Evolutionary conservation across 768 basidiomycete species (phyloP).

Genomic region (Lactarius indigo): DNA sequence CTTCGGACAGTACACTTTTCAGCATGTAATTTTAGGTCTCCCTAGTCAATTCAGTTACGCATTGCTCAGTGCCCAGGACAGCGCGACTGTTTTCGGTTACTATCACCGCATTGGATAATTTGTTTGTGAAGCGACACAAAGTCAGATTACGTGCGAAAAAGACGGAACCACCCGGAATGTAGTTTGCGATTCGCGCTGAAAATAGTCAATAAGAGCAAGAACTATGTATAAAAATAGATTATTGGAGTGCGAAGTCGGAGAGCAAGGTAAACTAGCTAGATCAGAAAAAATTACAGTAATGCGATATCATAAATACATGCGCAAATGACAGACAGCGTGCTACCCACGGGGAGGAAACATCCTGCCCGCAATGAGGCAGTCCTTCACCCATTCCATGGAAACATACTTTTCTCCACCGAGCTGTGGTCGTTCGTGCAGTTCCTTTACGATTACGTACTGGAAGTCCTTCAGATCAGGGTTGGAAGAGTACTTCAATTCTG

Average conservation of each 20-base stretch:
- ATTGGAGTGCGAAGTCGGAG: not conserved
- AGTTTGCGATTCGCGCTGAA: not conserved
- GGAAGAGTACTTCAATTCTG: conserved; percentile 42
- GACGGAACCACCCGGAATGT: not conserved
- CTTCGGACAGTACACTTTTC: not conserved
- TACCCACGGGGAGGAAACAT: conserved; percentile 35
- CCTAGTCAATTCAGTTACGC: not conserved
- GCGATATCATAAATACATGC: not conserved
- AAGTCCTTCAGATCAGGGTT: conserved; percentile 37
- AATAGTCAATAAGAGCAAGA: not conserved
- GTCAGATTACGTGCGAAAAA: not conserved
- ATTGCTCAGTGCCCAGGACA: not conserved
- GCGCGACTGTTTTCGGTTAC: too few species aligned
- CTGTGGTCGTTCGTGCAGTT: conserved; percentile 33
- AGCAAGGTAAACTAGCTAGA: conserved; percentile 9
- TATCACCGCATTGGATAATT: not conserved
- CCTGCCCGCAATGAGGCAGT: conserved; percentile 65
- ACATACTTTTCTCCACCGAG: conserved; percentile 39
- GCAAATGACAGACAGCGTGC: not conserved
- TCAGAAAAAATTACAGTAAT: not conserved
- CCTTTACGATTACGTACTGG: conserved; percentile 63
- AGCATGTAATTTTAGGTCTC: conserved; percentile 10
- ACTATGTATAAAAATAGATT: conserved; percentile 10
- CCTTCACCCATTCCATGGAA: conserved; percentile 71
- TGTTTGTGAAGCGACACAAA: not conserved